Evolutionary conservation across 352 stramenopile species (phyloP), one percentile per base, ranked within the genome.

Genomic region (Phytophthora crassamura): DNA sequence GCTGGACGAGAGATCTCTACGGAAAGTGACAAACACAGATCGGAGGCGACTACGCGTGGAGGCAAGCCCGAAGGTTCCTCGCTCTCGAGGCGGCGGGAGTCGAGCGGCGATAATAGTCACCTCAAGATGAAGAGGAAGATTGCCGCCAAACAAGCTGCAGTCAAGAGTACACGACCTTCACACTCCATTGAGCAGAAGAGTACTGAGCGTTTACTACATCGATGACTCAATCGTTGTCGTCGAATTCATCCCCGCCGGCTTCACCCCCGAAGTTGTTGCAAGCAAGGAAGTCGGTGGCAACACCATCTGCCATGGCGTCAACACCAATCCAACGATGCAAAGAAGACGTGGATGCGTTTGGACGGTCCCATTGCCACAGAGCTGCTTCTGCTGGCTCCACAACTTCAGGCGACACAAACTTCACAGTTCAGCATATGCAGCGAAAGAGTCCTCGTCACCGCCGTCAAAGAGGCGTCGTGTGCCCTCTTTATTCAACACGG

Each of bases 401-500:
- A 50, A 43, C 25, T 41, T 2, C 34, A 38, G n/a, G 28, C 34
- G 4, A 18, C 53, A 9, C 22, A 12, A 30, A 10, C 48, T 39
- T 71, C 33, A 15, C 32, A 25, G 22, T 25, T 36, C 22, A 1
- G 22, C 22, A 25, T 25, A 25, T 25, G 22, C 22, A 25, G 22
- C 22, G 1, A 25, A 25, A 2, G 34, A 32, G 11, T 14, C 51
- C 7, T 62, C 57, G 8, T 35, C 52, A 9, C 55, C 45, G 38
- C 68, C 42, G 12, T 63, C 57, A 50, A 76, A 69, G 16, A 76
- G 60, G 20, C 57, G 68, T 9, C 57, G 58, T 11, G 51, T 64
- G 5, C 4, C 28, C 28, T 16, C 10, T 38, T 20, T 30, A 18
- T 76, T 76, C 38, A 52, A 70, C 32, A 45, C 51, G 10, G 69